Base-by-base conservation (phyloP, 1,139 yeast species). In the Kurtzmaniella quercitrusa region DNA sequence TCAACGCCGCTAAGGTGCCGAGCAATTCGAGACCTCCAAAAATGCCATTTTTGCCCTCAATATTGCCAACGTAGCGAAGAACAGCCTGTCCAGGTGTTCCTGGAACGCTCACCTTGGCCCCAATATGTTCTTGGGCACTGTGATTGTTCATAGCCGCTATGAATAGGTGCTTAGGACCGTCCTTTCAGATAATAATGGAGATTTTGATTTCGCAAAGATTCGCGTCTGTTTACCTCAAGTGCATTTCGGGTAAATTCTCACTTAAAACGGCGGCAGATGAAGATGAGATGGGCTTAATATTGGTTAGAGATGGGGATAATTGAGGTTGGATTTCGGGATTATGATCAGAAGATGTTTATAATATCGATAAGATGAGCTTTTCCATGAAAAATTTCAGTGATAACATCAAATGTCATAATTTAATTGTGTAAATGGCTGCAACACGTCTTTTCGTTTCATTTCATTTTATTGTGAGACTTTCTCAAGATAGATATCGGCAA, bases 1-100 rank as follows among this genome's bases (percentile, higher is more conserved):
- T 54, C 3, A 69, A 50, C 9, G 64, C 66, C 17, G 84, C 82
- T 20, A 65, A 58, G 4, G 84, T 78, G 2, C 88, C 91, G 9
- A 76, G 55, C 38, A 93, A 67, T 58, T 93, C 97, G 3, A 93
- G 75, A 1, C 98, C 98, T 3, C 91, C 96, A 65, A 84, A 93
- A n/a, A 72, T 67, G 0, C 96, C 96, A 20, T 51, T 49, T 54
- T 87, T 88, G 22, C 84, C 85, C 26, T 80, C 76, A 18, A 93
- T 88, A 1, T 77, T 67, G 1, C 98, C 98, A 20, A 82, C 70
- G 60, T 78, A 93, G 49, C 82, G 71, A 41, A 93, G 68, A 14
- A 82, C 70, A 1, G 94, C 97, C 38, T 58, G 54, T 8, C 73
- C 74, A 8, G 73, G 59, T 8, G 78, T 67, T 0, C 77, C 76